A percentile compares a stretch with the other conserved stretches of the same genome.
Conservation (phyloP, 2,329 filamentous ascomycete genomes). For the Ophiostoma populinum region DNA sequence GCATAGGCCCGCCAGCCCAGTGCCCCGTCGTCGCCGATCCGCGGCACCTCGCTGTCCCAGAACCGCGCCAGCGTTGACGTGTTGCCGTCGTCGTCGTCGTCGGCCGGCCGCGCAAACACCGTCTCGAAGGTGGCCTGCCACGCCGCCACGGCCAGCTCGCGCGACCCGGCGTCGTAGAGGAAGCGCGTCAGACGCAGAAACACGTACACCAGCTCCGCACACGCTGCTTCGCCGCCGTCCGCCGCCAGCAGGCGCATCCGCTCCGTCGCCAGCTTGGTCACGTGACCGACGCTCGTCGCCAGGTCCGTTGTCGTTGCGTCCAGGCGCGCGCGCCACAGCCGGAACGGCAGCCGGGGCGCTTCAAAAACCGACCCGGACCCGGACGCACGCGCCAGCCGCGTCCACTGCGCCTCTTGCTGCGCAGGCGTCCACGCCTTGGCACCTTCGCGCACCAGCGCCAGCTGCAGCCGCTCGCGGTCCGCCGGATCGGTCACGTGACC, state of each 20-base stretch:
- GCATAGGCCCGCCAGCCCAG: conserved; percentile 49
- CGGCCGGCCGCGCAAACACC: conserved; percentile 46
- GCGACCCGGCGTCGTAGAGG: conserved; percentile 59
- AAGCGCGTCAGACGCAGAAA: conserved; percentile 60
- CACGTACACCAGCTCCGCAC: conserved; percentile 42
- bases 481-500: conserved; percentile 28
- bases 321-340: conserved; percentile 57
- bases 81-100: not conserved
- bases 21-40: conserved; percentile 58
- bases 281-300: no score
- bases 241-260: no score
- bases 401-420: conserved; percentile 47
- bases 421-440: conserved; percentile 53
- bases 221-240: conserved; percentile 38
- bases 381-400: conserved; percentile 18
- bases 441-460: conserved; percentile 58
- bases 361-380: conserved; percentile 13
- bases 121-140: conserved; percentile 76
- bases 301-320: conserved; percentile 58
- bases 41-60: conserved; percentile 71
- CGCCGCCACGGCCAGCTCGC: conserved; percentile 56
- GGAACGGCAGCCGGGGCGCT: conserved; percentile 34
- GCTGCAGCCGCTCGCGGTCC: conserved; percentile 41
- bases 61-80: conserved; percentile 32
- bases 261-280: conserved; percentile 48